These are phyloP conservation scores for Penicillium sp. DNA, from an alignment of 2,329 filamentous ascomycete species.

Conservation along the genomic window DNA sequence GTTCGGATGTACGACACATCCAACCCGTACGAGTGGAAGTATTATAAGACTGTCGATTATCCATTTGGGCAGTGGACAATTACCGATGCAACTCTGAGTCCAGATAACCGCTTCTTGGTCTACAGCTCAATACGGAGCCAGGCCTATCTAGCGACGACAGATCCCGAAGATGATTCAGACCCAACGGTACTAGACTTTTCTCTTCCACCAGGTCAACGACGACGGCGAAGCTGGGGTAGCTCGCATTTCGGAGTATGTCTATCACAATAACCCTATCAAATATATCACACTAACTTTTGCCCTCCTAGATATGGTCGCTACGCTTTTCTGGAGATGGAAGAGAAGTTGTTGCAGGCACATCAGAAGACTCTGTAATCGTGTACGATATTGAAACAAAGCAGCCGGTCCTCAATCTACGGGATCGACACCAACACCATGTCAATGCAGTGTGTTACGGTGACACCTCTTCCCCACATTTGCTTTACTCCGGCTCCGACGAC, in stretches of 20 bases:
- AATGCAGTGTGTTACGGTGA: constrained; percentile 98
- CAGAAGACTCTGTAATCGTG: constrained; percentile 76
- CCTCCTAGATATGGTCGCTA: constrained; percentile 76
- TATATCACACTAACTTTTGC: not conserved
- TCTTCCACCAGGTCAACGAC: constrained; percentile 49
- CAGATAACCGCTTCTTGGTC: constrained; percentile 88
- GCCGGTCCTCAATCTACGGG: constrained; percentile 73
- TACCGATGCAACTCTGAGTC: constrained; percentile 87
- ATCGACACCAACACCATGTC: constrained; percentile 81
- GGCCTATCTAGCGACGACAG: constrained; percentile 85
- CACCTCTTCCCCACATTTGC: constrained; percentile 82
- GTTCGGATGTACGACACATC: constrained; percentile 98
- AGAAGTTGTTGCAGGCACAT: constrained; percentile 89
- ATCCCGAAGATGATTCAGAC: constrained; percentile 78
- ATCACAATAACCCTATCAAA: no score
- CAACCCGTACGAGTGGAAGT: constrained; percentile 92
- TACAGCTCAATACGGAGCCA: constrained; percentile 86
- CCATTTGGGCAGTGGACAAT: constrained; percentile 93
- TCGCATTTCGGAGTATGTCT: constrained; percentile 50
- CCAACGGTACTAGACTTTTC: constrained; percentile 79
- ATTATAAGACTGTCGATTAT: constrained; percentile 88
- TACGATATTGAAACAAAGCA: constrained; percentile 86
- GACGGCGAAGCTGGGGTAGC: constrained; percentile 38
- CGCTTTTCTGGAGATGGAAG: constrained; percentile 90
- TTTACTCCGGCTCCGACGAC: constrained; percentile 96